A percentile compares a stretch with the other conserved stretches of the same genome.
phyloP scores from a whole-genome alignment of 2,329 filamentous ascomycete genomes.

The Corinectria fuckeliana region DNA sequence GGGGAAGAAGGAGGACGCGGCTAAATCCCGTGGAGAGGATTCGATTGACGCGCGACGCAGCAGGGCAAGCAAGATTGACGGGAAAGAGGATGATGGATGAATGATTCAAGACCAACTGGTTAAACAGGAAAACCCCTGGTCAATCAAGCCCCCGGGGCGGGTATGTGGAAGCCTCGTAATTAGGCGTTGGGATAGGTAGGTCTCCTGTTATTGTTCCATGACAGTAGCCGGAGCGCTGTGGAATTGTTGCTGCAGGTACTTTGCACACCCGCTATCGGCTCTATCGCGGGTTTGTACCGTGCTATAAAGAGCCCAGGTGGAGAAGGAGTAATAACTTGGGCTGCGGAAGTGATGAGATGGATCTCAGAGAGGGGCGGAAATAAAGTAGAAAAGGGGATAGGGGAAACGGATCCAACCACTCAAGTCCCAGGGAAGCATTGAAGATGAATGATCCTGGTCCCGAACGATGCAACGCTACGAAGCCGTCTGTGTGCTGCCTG shows the following conservation, averaged over 20 bases:
- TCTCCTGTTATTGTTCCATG: not conserved
- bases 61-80: conserved; percentile 6
- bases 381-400: not conserved
- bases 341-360: not conserved
- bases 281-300: not conserved
- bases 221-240: conserved; percentile 12
- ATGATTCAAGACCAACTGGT: not conserved
- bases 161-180: not conserved
- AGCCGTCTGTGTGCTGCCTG: not conserved
- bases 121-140: not conserved
- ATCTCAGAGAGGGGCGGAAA: not conserved
- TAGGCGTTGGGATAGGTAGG: not conserved
- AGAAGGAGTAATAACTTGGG: not conserved
- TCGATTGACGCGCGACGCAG: not conserved
- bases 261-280: too few species aligned
- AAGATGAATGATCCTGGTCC: not conserved
- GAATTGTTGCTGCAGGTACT: too few species aligned
- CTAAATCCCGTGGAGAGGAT: not conserved
- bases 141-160: not conserved
- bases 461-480: not conserved
- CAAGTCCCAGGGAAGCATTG: too few species aligned
- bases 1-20: not conserved
- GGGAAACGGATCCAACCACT: not conserved
- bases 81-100: not conserved
- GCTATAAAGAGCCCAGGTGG: too few species aligned